These are phyloP conservation scores for Neocatenulostroma microsporum DNA, from an alignment of 2,329 filamentous ascomycete genomes.

Conservation along the genomic window DNA sequence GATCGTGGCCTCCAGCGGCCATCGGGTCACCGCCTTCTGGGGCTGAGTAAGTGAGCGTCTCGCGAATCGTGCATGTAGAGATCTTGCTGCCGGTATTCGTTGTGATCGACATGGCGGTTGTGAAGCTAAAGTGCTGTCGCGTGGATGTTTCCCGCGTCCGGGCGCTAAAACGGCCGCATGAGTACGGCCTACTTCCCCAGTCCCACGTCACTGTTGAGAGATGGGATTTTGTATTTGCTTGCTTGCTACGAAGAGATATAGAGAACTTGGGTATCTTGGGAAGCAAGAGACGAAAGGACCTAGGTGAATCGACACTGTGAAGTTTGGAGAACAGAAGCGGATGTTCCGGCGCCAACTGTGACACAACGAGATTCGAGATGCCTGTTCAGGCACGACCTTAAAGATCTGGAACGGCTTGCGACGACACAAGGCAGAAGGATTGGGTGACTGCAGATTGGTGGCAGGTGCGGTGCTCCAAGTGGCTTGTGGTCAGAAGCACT, in stretches of 20 bases:
- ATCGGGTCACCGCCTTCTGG: too few relatives aligned
- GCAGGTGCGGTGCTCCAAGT: too few relatives aligned
- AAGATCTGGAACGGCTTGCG: background rate
- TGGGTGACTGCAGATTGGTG: background rate
- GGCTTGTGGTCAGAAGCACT: too few relatives aligned
- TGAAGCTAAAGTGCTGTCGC: background rate
- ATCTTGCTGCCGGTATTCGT: background rate
- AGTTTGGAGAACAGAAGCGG: background rate
- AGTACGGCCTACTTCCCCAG: background rate
- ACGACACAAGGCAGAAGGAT: background rate
- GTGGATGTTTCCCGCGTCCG: background rate
- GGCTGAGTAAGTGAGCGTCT: background rate
- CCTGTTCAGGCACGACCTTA: background rate
- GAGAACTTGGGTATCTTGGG: background rate
- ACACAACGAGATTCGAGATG: constrained; percentile 4
- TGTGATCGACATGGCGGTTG: background rate
- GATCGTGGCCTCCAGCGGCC: too few relatives aligned
- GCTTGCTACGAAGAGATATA: too few relatives aligned
- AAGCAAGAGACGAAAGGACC: background rate
- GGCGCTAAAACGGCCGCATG: background rate
- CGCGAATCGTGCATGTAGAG: background rate
- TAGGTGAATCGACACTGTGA: background rate
- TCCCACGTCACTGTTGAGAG: background rate
- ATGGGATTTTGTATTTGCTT: too few relatives aligned
- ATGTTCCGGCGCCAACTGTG: background rate